phyloP scores from a whole-genome alignment of 2,329 filamentous ascomycete species.

The Xylariales sp. region DNA sequence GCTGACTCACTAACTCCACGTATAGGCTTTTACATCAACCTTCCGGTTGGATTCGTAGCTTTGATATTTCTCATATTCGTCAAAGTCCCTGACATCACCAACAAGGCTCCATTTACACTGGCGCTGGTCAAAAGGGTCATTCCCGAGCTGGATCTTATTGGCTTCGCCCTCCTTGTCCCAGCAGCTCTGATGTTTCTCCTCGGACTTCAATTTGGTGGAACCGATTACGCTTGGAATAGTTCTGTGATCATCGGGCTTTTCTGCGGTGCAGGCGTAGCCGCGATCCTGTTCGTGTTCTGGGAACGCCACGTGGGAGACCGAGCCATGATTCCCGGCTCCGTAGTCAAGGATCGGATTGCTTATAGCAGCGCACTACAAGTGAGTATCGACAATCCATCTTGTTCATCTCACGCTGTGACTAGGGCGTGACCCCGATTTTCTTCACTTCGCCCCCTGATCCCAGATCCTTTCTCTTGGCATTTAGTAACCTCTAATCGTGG shows the following conservation, averaged over 20 bases:
- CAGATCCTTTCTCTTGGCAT: neutral
- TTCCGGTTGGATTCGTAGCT: conserved; percentile 33
- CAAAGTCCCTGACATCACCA: conserved; percentile 30
- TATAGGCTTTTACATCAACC: conserved; percentile 39
- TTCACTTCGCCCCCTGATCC: too few species aligned
- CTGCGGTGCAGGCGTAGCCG: conserved; percentile 25
- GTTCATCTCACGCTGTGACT: neutral
- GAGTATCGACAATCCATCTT: neutral
- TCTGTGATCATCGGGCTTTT: conserved; percentile 33
- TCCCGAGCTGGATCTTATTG: conserved; percentile 32
- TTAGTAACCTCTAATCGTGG: neutral
- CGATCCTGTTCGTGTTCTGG: conserved; percentile 34
- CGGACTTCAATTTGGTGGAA: conserved; percentile 36
- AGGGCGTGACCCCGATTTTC: too few species aligned
- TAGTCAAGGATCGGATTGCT: conserved; percentile 38
- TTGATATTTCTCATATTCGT: conserved; percentile 25
- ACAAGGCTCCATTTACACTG: conserved; percentile 17
- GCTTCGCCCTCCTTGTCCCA: conserved; percentile 35
- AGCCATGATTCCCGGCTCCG: conserved; percentile 44
- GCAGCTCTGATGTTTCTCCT: conserved; percentile 38
- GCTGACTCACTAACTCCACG: neutral
- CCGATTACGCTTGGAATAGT: conserved; percentile 31
- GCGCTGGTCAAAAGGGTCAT: conserved; percentile 16
- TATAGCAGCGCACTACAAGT: conserved; percentile 36
- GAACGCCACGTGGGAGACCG: conserved; percentile 37